These are phyloP conservation scores for Vanderwaltozyma yarrowii DNA, from an alignment of 805 yeast species.

Conservation along the genomic window DNA sequence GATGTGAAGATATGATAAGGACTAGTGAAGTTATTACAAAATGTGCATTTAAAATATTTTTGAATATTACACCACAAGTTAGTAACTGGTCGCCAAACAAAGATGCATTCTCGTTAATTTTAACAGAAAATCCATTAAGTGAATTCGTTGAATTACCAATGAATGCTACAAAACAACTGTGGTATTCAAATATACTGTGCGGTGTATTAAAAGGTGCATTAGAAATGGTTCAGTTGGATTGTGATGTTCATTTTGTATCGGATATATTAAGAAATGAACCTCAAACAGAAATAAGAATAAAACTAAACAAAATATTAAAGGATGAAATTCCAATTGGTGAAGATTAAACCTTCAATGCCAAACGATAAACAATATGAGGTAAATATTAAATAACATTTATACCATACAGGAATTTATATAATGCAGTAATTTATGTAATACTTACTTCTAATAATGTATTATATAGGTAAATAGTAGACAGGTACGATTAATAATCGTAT, in stretches of 20 bases:
- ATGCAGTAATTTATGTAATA: too few species aligned
- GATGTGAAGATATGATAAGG: conserved; percentile 72
- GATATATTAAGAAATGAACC: conserved; percentile 80
- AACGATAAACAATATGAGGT: too few species aligned
- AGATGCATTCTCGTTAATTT: conserved; percentile 59
- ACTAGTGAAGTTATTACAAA: conserved; percentile 82
- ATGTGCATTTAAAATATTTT: conserved; percentile 82
- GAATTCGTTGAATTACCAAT: conserved; percentile 93
- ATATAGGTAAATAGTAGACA: too few species aligned
- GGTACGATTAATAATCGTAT: too few species aligned
- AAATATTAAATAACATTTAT: background rate
- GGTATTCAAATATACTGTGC: conserved; percentile 87
- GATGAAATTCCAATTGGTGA: conserved; percentile 98
- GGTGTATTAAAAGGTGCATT: conserved; percentile 88
- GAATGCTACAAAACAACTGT: conserved; percentile 63
- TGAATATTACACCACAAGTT: conserved; percentile 69
- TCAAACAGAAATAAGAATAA: conserved; percentile 66
- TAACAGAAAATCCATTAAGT: conserved; percentile 82
- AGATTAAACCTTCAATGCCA: too few species aligned
- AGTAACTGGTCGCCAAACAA: conserved; percentile 70
- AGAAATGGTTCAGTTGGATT: conserved; percentile 92
- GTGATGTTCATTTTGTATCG: conserved; percentile 68
- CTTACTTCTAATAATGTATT: too few species aligned
- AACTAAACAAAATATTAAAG: conserved; percentile 59
- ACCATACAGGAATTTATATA: background rate